Conservation (phyloP, 257 asterid genomes). For the Mitragyna speciosa region DNA sequence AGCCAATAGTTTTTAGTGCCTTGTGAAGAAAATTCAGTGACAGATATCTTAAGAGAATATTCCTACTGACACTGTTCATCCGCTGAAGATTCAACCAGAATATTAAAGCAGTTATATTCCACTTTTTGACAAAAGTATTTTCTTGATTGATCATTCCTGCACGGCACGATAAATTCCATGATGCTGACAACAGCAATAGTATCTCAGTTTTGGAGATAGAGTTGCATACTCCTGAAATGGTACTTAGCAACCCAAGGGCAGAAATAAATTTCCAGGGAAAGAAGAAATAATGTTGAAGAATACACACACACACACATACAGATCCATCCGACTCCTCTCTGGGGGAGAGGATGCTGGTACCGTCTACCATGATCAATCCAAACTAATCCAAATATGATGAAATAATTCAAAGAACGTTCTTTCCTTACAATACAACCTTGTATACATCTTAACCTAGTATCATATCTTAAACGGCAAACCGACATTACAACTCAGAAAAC, state of each 20-base stretch:
- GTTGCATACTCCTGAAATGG: not conserved
- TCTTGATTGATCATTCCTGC: not conserved
- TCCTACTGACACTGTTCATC: not conserved
- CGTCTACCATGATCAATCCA: too few species aligned
- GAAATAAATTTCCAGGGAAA: too few species aligned
- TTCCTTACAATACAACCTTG: too few species aligned
- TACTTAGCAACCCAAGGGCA: not conserved
- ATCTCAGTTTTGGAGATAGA: not conserved
- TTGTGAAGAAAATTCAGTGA: not conserved
- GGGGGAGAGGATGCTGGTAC: too few species aligned
- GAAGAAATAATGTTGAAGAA: not conserved
- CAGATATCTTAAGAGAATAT: not conserved
- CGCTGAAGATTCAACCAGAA: not conserved
- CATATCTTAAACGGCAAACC: not conserved
- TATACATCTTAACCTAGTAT: not conserved
- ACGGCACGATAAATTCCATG: not conserved
- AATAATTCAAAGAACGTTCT: too few species aligned
- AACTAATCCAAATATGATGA: too few species aligned
- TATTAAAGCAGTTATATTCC: not conserved
- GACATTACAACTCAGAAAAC: not conserved
- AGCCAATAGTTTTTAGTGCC: not conserved
- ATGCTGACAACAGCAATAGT: not conserved
- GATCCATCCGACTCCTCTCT: too few species aligned
- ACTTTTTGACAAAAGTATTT: not conserved
- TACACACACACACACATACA: too few species aligned